phyloP scores from a whole-genome alignment of 164 flowering plant genomes.

The Liriodendron chinense region DNA sequence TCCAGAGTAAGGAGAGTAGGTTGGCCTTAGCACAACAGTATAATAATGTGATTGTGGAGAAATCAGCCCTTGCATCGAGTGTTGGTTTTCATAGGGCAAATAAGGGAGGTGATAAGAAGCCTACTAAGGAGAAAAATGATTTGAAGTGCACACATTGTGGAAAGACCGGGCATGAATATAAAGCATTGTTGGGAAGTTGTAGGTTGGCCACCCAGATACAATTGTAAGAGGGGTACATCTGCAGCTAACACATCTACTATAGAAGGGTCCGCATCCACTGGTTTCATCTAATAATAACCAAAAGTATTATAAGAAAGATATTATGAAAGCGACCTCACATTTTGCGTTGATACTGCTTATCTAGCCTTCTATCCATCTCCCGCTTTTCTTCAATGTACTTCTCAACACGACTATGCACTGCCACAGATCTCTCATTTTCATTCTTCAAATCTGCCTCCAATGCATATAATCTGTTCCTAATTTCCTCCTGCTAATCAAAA shows the following conservation, averaged over 20 bases:
- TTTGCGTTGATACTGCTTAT: conserved; percentile 72
- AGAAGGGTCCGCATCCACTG: neutral
- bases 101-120: no score
- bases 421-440: conserved; percentile 42
- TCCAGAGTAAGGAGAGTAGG: no score
- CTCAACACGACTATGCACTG: conserved; percentile 46
- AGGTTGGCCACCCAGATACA: neutral
- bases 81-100: no score
- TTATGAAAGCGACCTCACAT: conserved; percentile 46
- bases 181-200: no score
- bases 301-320: neutral
- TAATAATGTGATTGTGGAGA: no score
- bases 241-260: neutral
- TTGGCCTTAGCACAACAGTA: no score
- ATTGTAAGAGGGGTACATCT: neutral
- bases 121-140: no score
- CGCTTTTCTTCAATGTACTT: conserved; percentile 50
- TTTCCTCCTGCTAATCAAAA: conserved; percentile 55
- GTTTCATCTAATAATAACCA: neutral
- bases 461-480: conserved; percentile 48
- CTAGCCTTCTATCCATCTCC: conserved; percentile 63
- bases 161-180: no score
- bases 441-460: conserved; percentile 47
- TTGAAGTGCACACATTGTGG: no score
- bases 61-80: no score